Base-by-base conservation (phyloP, 1,139 yeast species). In the Insectozyma bohioensis region DNA sequence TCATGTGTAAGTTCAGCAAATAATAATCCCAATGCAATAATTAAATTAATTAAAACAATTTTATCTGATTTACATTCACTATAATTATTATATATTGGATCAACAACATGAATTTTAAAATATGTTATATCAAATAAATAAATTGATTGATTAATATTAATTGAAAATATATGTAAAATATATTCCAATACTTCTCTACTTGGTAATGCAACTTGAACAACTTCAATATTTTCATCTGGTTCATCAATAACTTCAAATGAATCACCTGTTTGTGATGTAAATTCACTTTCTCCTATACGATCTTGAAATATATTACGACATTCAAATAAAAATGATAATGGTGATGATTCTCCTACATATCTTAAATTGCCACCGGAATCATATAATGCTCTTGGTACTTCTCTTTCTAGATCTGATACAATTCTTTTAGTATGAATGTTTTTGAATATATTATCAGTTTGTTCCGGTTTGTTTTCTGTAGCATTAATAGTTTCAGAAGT, bases 301-400 rank as follows among this genome's bases (percentile, higher is more conserved):
- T 40, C 40, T 14, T 29, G 33, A 39, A 52, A 54, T 20, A 51
- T 44, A 18, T 45, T 46, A 26, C 55, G 40, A 12, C 57, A 51
- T 37, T 54, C 58, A 31, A 46, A 48, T 14, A 54, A 39, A 19
- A 54, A 42, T 4, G 57, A 48, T 20, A 53, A 33, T 1, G 58
- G 56, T 23, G 56, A 50, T 15, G 52, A 49, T 33, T 52, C 58
- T 10, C 60, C 60, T 22, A 52, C 45, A 37, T 52, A 54, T 11
- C 54, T 35, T 8, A 53, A 45, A 14, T 51, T 46, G 1, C 54
- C 49, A 7, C 41, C 34, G 7, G 43, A 33, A 24, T 42, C 44
- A 30, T 33, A 42, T 8, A 42, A 26, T 2, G 33, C 39, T 21
- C 27, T 31, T 6, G 35, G 42, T 14, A 35, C 26, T 7, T 36